Evolutionary conservation across 1,284 basidiomycete species (phyloP), one percentile per base, ranked within the genome.

Genomic region (Ustilago xerochloae): DNA sequence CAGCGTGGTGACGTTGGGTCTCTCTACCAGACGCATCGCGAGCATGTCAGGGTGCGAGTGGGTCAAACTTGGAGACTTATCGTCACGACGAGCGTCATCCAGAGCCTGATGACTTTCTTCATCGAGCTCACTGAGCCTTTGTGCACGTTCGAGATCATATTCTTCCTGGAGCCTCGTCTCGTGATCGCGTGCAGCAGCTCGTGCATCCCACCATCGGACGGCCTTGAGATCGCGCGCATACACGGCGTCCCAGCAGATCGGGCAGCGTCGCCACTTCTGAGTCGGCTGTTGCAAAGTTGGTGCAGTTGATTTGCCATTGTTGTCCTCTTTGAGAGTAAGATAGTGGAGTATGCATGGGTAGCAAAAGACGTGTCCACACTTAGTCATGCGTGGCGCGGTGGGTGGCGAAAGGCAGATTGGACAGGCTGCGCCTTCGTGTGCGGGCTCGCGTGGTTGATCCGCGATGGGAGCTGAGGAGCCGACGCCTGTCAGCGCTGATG

Each of bases 321-420:
- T 59, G 26, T 63, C 61, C 22, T 61, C 60, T 45, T 60, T 43
- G 41, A 80, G 49, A 3, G 70, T 75, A 79, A 98, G 89, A 83
- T 95, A 97, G 85, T 97, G 96, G n/a, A 84, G 71, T 22, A 84
- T 79, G 72, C 83, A 84, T 8, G 80, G 78, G 46, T 79, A 84
- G 78, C 82, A 85, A 49, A 74, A 85, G 20, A 96, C 94, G 88
- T 97, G 95, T 63, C 94, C 95, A 78, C 94, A 97, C 87, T 93
- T 94, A 48, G 94, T 97, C 93, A 98, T 98, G 48, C 97, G 88
- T 16, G 96, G 93, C 18, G 94, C 93, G 41, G 91, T 90, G 6
- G 95, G 96, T 51, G 92, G 88, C 45, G 92, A 92, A 45, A 99
- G 88, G 86, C 96, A 99, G 73, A 99, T 98, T 3, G 96, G 97